phyloP scores from a whole-genome alignment of 371 early-diverging fungal species.

The Mortierella sp. region DNA sequence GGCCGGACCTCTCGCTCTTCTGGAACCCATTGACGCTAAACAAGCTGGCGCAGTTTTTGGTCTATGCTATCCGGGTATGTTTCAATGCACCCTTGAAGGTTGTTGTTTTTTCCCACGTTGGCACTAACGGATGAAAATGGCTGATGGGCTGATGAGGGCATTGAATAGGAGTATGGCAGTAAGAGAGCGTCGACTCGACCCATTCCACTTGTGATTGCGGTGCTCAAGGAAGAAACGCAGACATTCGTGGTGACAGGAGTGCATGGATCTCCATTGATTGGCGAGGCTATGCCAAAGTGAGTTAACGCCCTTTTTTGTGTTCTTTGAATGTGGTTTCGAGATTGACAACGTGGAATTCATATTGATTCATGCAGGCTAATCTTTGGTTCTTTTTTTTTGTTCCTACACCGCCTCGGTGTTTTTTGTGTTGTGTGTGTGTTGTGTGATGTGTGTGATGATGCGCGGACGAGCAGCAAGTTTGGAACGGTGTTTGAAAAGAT shows the following conservation, averaged over 20 bases:
- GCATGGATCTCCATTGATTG: constrained; percentile 67
- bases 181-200: constrained; percentile 27
- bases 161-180: constrained; percentile 61
- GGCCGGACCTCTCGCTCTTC: constrained; percentile 65
- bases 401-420: not conserved
- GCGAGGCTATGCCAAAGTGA: constrained; percentile 76
- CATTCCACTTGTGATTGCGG: constrained; percentile 75
- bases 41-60: constrained; percentile 81
- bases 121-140: not conserved
- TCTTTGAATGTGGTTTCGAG: no score
- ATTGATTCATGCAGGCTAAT: not conserved
- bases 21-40: constrained; percentile 71
- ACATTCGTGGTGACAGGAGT: constrained; percentile 77
- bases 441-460: no score
- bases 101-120: no score
- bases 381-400: not conserved
- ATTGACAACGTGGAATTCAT: no score
- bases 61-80: constrained; percentile 79
- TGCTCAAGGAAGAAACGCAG: constrained; percentile 67
- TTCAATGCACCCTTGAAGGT: not conserved
- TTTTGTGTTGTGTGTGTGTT: not conserved
- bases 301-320: constrained; percentile 12
- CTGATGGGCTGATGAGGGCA: not conserved
- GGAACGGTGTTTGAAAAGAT: constrained; percentile 47
- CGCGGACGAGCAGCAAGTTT: constrained; percentile 42